phyloP scores from a whole-genome alignment of 2,329 filamentous ascomycete species.

The Alternaria atra region DNA sequence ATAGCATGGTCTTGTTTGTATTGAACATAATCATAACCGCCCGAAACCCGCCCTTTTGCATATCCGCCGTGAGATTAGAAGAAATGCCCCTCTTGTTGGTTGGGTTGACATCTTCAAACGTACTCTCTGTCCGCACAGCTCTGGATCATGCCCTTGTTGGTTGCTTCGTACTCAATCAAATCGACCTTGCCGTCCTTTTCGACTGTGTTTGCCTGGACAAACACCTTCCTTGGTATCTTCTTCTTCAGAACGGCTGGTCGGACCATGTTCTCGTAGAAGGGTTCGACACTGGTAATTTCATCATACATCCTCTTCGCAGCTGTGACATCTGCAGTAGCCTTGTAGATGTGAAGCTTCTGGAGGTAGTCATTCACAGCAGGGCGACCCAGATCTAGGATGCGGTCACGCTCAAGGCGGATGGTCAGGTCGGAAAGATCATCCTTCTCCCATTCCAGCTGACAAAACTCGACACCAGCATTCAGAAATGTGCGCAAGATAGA shows the following conservation, averaged over 20 bases:
- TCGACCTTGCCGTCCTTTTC: conserved; percentile 63
- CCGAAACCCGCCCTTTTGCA: neutral
- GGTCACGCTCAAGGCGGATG: conserved; percentile 82
- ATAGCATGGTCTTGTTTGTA: neutral
- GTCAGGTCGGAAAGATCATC: conserved; percentile 82
- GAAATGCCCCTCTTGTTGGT: neutral
- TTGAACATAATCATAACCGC: neutral
- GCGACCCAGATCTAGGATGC: conserved; percentile 84
- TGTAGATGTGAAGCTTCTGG: conserved; percentile 92
- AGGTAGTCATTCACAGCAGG: conserved; percentile 86
- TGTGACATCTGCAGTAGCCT: conserved; percentile 84
- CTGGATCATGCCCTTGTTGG: conserved; percentile 72
- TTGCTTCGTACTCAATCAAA: conserved; percentile 87
- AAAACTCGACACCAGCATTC: conserved; percentile 85
- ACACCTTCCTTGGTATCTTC: conserved; percentile 87
- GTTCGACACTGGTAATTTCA: conserved; percentile 82
- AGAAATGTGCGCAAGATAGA: conserved; percentile 87
- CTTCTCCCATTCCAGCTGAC: conserved; percentile 76
- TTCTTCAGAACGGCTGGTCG: conserved; percentile 77
- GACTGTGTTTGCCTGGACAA: conserved; percentile 91
- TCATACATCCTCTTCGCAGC: conserved; percentile 82
- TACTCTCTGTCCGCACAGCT: conserved; percentile 51
- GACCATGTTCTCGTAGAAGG: conserved; percentile 85
- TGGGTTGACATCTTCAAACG: conserved; percentile 25
- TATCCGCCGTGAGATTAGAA: neutral